Base-by-base conservation (phyloP, 176 grass and related monocot genomes). In the Rhynchospora breviuscula region DNA sequence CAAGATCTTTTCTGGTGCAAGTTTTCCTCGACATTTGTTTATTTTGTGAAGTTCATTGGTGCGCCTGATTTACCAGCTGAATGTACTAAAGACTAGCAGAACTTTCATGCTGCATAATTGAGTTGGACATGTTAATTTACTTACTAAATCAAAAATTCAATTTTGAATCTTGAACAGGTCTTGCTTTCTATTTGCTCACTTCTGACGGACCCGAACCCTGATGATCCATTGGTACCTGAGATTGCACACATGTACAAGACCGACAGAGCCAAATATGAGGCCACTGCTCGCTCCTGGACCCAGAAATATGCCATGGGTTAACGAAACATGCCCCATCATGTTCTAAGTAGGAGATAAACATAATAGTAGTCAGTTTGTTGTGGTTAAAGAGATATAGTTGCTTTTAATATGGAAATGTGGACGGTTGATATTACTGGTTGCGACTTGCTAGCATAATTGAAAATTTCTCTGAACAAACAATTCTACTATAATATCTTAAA, bases 211-310 rank as follows among this genome's bases (percentile, higher is more conserved):
- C 85, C 85, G 29, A 87, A 87, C 49, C 85, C 85, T 31, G 85
- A 87, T 54, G 85, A 87, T 67, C 85, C 85, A 48, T 81, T 87
- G 59, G 85, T 87, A 25, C 85, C 85, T 11, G 85, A 87, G 79
- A 87, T 87, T 43, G 85, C 85, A 59, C 85, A 87, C 53, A 87
- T 87, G 85, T 87, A 87, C 67, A 87, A 87, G 85, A 87, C 79
- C 0, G 79, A 87, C 85, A 76, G 85, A 87, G 68, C 54, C 15
- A 87, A 87, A 67, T 87, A 87, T 22, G 85, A 87, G 61, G 43
- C 79, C 33, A 87, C 85, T 2, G 85, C 85, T 57, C 85, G 85
- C 9, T 82, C 56, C 44, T 87, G 85, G 85, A 83, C 85, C 13
- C 85, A 87, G 79, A 87, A 87, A 57, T 83, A 87, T 76, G 85